A percentile compares a stretch with the other conserved stretches of the same genome.
Evolutionary conservation across 1,139 yeast species (phyloP).

Genomic region (Geotrichum restrictum): DNA sequence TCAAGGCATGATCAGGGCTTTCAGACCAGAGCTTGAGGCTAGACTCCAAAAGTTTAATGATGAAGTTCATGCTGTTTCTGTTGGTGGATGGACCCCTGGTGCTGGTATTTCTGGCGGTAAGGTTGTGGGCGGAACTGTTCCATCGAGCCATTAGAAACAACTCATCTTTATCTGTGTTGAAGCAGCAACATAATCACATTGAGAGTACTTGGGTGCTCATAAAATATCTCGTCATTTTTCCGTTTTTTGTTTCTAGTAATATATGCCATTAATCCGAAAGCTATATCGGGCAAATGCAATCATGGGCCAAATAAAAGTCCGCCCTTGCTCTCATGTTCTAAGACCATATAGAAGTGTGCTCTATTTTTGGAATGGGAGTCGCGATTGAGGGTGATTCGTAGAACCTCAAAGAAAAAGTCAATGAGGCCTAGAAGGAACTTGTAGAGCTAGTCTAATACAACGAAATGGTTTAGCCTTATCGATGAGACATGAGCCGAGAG

Average conservation of each 20-base stretch:
- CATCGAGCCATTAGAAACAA: conserved; percentile 27
- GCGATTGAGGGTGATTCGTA: too few species aligned
- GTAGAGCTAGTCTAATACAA: too few species aligned
- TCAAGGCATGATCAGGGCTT: conserved; percentile 78
- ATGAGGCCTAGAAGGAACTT: too few species aligned
- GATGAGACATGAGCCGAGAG: too few species aligned
- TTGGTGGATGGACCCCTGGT: conserved; percentile 76
- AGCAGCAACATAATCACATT: not conserved
- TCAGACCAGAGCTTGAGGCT: conserved; percentile 75
- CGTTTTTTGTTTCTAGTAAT: not conserved
- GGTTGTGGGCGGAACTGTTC: conserved; percentile 57
- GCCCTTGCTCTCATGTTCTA: too few species aligned
- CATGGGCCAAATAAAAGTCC: too few species aligned
- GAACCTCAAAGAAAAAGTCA: too few species aligned
- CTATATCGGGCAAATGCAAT: too few species aligned
- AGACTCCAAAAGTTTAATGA: conserved; percentile 55
- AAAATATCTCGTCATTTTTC: not conserved
- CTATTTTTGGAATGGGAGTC: too few species aligned
- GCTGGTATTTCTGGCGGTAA: conserved; percentile 62
- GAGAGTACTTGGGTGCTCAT: not conserved
- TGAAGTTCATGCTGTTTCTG: conserved; percentile 46
- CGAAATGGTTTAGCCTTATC: too few species aligned
- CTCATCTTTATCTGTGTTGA: not conserved
- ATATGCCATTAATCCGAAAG: too few species aligned
- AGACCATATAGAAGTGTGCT: too few species aligned